Evolutionary conservation across 495 filamentous ascomycete species (phyloP).

Genomic region (Penicillium parvum): DNA sequence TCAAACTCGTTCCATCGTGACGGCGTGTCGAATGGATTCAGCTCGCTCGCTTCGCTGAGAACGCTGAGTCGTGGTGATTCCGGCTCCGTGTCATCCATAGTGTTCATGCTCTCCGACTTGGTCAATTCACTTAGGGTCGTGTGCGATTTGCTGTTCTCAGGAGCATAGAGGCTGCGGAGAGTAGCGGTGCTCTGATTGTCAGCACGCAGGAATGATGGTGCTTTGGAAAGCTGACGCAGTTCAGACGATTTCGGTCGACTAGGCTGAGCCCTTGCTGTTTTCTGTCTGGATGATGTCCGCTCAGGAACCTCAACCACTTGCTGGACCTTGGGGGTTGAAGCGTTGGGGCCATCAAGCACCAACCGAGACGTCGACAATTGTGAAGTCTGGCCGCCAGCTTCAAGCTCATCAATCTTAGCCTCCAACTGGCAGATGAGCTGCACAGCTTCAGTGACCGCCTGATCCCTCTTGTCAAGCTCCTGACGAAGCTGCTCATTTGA

Average conservation of each 20-base stretch:
- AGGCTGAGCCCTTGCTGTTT: slow-evolving; percentile 7
- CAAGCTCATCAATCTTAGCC: slow-evolving; percentile 56
- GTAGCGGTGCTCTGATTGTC: slow-evolving; percentile 58
- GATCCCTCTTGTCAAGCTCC: slow-evolving; percentile 72
- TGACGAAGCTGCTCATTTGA: slow-evolving; percentile 63
- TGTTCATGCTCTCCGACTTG: slow-evolving; percentile 36
- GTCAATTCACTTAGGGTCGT: slow-evolving; percentile 28
- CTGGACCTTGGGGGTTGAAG: slow-evolving; percentile 26
- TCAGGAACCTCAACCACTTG: slow-evolving; percentile 37
- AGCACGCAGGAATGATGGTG: slow-evolving; percentile 65
- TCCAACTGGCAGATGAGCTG: slow-evolving; percentile 74
- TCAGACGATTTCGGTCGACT: slow-evolving; percentile 19
- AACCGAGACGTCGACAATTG: slow-evolving; percentile 25
- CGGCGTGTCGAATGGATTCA: slow-evolving; percentile 54
- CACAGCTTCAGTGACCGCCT: slow-evolving; percentile 77
- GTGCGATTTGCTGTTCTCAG: slow-evolving; percentile 39
- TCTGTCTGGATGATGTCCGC: slow-evolving; percentile 35
- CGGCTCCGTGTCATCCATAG: slow-evolving; percentile 31
- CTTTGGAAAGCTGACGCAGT: slow-evolving; percentile 39
- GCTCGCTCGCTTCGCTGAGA: slow-evolving; percentile 74
- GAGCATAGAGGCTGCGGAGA: slow-evolving; percentile 59
- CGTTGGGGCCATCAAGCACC: slow-evolving; percentile 19
- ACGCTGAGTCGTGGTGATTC: slow-evolving; percentile 67
- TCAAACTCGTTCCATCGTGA: slow-evolving; percentile 23
- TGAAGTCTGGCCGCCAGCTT: slow-evolving; percentile 19